phyloP scores from a whole-genome alignment of 192 early-diverging fungal species.

The Coemansia sp. region DNA sequence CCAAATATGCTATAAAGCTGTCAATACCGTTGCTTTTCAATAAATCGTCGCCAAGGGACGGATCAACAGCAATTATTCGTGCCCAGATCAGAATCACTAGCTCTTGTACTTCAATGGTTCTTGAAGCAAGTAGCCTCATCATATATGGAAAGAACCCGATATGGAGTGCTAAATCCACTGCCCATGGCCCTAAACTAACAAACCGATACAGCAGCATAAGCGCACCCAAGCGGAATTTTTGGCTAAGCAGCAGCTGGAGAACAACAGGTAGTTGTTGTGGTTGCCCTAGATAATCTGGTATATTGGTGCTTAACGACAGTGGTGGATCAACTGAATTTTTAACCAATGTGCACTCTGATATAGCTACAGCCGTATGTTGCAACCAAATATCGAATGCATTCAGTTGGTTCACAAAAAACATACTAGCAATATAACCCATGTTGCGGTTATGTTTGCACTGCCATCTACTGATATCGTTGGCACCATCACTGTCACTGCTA shows the following conservation, averaged over 20 bases:
- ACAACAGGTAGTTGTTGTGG: conserved; percentile 88
- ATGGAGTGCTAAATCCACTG: conserved; percentile 83
- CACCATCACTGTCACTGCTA: conserved; percentile 12
- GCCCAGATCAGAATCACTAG: conserved; percentile 97
- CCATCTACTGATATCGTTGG: conserved; percentile 1
- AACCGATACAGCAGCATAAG: conserved; percentile 87
- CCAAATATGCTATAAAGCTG: conserved; percentile 87
- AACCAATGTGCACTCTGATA: conserved; percentile 55
- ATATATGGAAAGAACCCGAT: conserved; percentile 98
- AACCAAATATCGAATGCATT: conserved; percentile 98
- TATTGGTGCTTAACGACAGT: conserved; percentile 31
- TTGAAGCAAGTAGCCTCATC: conserved; percentile 85
- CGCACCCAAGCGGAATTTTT: conserved; percentile 86
- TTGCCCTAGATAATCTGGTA: conserved; percentile 56
- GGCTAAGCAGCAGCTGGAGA: conserved; percentile 90
- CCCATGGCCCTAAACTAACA: conserved; percentile 87
- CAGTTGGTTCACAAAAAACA: conserved; percentile 94
- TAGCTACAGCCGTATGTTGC: conserved; percentile 63
- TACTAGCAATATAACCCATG: conserved; percentile 56
- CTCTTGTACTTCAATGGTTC: conserved; percentile 86
- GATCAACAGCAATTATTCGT: conserved; percentile 89
- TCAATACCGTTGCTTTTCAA: conserved; percentile 85
- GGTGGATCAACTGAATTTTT: conserved; percentile 22
- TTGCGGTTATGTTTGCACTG: neutral
- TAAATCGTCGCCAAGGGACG: conserved; percentile 81